phyloP scores from a whole-genome alignment of 768 basidiomycete species.

The Trametes cingulata region DNA sequence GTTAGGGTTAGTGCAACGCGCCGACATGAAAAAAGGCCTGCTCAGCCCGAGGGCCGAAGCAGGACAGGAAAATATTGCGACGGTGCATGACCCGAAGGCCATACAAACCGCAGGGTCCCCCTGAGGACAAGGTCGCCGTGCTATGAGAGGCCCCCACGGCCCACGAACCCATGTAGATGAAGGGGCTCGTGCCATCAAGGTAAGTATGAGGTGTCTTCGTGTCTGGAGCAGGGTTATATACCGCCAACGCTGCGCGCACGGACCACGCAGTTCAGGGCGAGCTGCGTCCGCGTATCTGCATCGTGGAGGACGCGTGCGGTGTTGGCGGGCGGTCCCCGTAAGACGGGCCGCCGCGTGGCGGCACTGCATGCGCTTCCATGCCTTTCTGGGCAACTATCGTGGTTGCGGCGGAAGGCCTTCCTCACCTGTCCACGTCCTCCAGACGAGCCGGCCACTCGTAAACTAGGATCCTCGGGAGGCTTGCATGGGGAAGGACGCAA shows the following conservation, averaged over 20 bases:
- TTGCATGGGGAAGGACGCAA: too few species aligned
- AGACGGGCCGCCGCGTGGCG: neutral
- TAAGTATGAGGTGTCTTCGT: conserved; percentile 33
- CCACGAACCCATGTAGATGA: conserved; percentile 39
- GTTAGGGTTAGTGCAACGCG: neutral
- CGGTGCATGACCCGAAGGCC: conserved; percentile 46
- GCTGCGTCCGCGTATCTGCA: neutral
- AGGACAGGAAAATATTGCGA: conserved; percentile 49
- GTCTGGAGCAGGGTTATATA: conserved; percentile 11
- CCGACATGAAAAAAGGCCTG: conserved; percentile 37
- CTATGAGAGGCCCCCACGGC: conserved; percentile 44
- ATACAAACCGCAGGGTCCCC: conserved; percentile 48
- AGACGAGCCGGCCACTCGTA: too few species aligned
- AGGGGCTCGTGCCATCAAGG: conserved; percentile 39
- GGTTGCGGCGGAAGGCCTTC: neutral
- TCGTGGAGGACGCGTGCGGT: neutral
- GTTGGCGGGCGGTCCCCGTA: neutral
- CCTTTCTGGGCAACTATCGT: neutral
- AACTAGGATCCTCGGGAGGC: too few species aligned
- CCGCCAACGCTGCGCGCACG: conserved; percentile 10
- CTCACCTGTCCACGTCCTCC: too few species aligned
- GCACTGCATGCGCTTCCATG: conserved; percentile 3
- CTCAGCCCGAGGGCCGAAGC: conserved; percentile 54
- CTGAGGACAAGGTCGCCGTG: conserved; percentile 59
- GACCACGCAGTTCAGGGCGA: conserved; percentile 21